Evolutionary conservation across 768 basidiomycete species (phyloP), one percentile per base, ranked within the genome.

Genomic region (Amanita pseudoporphyria): DNA sequence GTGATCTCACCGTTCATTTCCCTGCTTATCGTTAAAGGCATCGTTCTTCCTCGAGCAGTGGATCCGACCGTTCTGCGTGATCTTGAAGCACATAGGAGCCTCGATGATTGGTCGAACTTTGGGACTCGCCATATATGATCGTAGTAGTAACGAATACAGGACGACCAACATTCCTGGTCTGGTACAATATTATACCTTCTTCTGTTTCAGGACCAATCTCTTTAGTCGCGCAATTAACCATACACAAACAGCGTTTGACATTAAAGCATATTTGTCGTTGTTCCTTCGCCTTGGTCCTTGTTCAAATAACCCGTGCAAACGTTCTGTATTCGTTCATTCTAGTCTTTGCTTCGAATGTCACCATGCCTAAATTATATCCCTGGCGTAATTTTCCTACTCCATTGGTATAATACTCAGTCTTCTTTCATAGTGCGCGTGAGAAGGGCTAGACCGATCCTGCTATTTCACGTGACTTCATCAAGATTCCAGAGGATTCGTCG

Each of bases 1-100:
- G 68, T 67, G 22, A 50, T 50, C 33, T 51, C 51, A 45, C 31
- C 51, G 45, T 24, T 37, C 42, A 56, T 57, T 46, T 53, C 57
- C 41, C 38, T 47, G 48, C 42, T 48, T n/a, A 26, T 31, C 40
- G 49, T 37, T 62, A 54, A 57, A 51, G 53, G 49, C 50, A 28
- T 52, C n/a, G n/a, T n/a, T n/a, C n/a, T 36, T 60, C 55, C 54
- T 39, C 64, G 22, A 12, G 3, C 16, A 87, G 87, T 94, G 60
- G 92, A 94, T 66, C 89, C 92, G 2, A 80, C 81, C 41, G 91
- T 95, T 24, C 68, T 94, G 56, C 84, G 84, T 32, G 92, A 95
- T 66, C 70, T 92, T 51, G 89, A 92, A 67, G 83, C 84, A 13
- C 90, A 92, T 62, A 74, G 85, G 62, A 89, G 87, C 69, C 71